Conservation (phyloP, 2,329 filamentous ascomycete species). For the Ophiostoma ips region DNA sequence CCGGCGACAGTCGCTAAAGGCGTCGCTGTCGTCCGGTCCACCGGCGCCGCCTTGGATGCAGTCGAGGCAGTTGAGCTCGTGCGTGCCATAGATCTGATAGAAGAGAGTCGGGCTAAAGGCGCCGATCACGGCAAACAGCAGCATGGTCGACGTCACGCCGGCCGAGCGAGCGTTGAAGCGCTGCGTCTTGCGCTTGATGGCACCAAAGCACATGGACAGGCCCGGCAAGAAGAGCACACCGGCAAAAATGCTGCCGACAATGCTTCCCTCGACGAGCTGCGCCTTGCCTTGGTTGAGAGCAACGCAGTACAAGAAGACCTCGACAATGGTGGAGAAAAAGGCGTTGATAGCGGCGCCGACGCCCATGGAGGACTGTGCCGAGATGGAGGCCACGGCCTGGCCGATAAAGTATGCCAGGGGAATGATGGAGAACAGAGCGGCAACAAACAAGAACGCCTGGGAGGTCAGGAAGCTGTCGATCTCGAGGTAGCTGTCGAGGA, state of each 20-base stretch:
- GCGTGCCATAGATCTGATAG: slow-evolving; percentile 96
- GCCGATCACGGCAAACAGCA: slow-evolving; percentile 88
- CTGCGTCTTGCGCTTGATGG: slow-evolving; percentile 94
- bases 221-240: slow-evolving; percentile 91
- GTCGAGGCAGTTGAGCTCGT: slow-evolving; percentile 77
- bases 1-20: slow-evolving; percentile 62
- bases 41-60: slow-evolving; percentile 29
- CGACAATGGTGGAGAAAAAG: slow-evolving; percentile 94
- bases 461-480: slow-evolving; percentile 63
- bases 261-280: slow-evolving; percentile 85
- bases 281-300: slow-evolving; percentile 86
- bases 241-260: slow-evolving; percentile 95
- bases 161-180: slow-evolving; percentile 95
- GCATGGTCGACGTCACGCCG: slow-evolving; percentile 93
- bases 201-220: slow-evolving; percentile 96
- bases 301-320: slow-evolving; percentile 95
- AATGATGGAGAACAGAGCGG: slow-evolving; percentile 82
- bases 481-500: slow-evolving; percentile 56
- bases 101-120: slow-evolving; percentile 93
- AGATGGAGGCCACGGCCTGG: slow-evolving; percentile 95
- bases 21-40: background rate
- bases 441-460: slow-evolving; percentile 71
- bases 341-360: slow-evolving; percentile 94
- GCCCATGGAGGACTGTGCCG: slow-evolving; percentile 96
- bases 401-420: slow-evolving; percentile 97